Base-by-base conservation (phyloP, 2,329 filamentous ascomycete species). In the Madurella mycetomatis region DNA sequence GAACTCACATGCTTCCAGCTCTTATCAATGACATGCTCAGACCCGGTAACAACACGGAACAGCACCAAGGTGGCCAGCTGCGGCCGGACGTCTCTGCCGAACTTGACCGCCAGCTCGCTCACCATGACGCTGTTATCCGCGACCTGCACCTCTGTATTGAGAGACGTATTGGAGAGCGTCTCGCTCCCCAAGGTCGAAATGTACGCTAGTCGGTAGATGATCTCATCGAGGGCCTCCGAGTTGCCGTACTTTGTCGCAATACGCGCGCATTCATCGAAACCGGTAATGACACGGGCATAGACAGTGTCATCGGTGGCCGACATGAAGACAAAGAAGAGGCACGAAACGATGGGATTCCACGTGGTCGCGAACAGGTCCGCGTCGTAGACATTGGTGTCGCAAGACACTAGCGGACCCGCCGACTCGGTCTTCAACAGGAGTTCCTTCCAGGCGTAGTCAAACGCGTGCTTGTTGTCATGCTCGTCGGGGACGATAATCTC, bases 401-500 rank as follows among this genome's bases (percentile, higher is more conserved):
- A 95, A 31, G 92, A 76, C 34, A 87, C 75, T 43, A 97, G 77
- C 49, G 86, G 81, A 1, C 87, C 85, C 0, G 90, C 83, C 7
- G 84, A 83, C 60, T 88, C 85, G 0, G 91, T 87, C 73, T 97
- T 97, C 60, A 91, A 74, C 41, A 97, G 75, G 11, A 99, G 75
- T 70, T 99, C 94, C 69, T 92, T 92, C 94, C 94, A 99, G 2
- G 94, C 92, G 71, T 95, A 94, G 69, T 97, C 92, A 67, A 97
- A 97, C 1, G 91, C 92, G 72, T 96, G 88, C 68, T 92, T 88
- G 69, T 96, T 96, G 67, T 96, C 92, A 69, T 97, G 94, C 71
- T 99, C 94, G 61, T 97, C 94, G 0, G 94, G 94, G 18, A 99
- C 75, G 60, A 99, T 96, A 59, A 99, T 99, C 71, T 99, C 94